These are phyloP conservation scores for Marasmius tenuissimus DNA, from an alignment of 1,284 basidiomycete species.

Conservation along the genomic window DNA sequence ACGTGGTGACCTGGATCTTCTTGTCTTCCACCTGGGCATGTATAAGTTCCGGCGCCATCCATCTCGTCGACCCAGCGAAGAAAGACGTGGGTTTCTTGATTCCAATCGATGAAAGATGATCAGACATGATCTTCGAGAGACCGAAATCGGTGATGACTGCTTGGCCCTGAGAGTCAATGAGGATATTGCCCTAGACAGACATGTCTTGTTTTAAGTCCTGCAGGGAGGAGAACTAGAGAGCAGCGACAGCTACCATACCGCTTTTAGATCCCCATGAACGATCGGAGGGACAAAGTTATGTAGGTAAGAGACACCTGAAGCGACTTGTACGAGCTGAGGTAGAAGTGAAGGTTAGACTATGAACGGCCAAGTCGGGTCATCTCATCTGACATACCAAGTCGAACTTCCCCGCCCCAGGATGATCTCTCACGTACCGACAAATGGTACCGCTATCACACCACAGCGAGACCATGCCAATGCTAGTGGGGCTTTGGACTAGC, in stretches of 20 bases:
- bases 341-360: too few species aligned
- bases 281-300: neutral
- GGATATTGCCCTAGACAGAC: neutral
- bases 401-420: neutral
- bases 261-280: neutral
- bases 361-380: too few species aligned
- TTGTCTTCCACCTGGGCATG: neutral
- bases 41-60: slow-evolving; percentile 58
- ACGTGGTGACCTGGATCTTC: slow-evolving; percentile 41
- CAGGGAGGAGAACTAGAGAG: neutral
- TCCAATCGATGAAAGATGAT: neutral
- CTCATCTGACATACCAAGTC: neutral
- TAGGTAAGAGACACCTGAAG: neutral
- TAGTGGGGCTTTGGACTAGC: slow-evolving; percentile 44
- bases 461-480: slow-evolving; percentile 59
- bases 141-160: neutral
- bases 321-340: neutral
- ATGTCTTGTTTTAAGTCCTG: neutral
- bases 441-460: slow-evolving; percentile 38
- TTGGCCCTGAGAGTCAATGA: slow-evolving; percentile 1
- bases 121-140: neutral
- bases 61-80: slow-evolving; percentile 50
- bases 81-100: slow-evolving; percentile 34
- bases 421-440: neutral
- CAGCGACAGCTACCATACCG: neutral